These are phyloP conservation scores for Zea luxurians DNA, from an alignment of 176 grass and related monocot species.

Conservation along the genomic window DNA sequence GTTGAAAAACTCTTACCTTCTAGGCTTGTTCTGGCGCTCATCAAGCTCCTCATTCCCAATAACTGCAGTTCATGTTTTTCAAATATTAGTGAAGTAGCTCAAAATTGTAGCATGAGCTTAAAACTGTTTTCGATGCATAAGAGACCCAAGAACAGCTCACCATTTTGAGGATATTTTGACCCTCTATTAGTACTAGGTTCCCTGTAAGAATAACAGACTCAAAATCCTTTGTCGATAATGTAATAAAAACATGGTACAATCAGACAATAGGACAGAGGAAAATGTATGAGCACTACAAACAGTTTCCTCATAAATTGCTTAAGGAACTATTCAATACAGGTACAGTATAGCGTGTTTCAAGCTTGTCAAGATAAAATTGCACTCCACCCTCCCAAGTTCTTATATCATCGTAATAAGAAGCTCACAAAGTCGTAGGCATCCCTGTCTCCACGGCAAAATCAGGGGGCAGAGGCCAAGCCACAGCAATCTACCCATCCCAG, in stretches of 20 bases:
- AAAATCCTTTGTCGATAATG: neutral
- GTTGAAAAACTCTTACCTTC: slow-evolving; percentile 51
- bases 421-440: too few relatives aligned
- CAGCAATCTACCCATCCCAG: too few relatives aligned
- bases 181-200: slow-evolving; percentile 39
- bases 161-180: slow-evolving; percentile 42
- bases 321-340: neutral
- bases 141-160: neutral
- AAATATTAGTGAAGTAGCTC: slow-evolving; percentile 28
- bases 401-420: too few relatives aligned
- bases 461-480: too few relatives aligned
- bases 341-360: neutral
- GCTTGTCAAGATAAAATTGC: neutral
- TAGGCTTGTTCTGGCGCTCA: slow-evolving; percentile 92
- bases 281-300: neutral
- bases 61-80: slow-evolving; percentile 50
- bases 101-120: slow-evolving; percentile 23
- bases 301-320: neutral
- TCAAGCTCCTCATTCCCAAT: slow-evolving; percentile 69
- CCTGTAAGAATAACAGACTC: slow-evolving; percentile 30
- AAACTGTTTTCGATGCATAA: slow-evolving; percentile 18
- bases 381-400: neutral
- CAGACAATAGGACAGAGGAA: neutral
- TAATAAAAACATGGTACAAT: neutral
- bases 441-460: too few relatives aligned